Evolutionary conservation across 1,139 yeast genomes (phyloP).

Genomic region (Pneumocystis murina): DNA sequence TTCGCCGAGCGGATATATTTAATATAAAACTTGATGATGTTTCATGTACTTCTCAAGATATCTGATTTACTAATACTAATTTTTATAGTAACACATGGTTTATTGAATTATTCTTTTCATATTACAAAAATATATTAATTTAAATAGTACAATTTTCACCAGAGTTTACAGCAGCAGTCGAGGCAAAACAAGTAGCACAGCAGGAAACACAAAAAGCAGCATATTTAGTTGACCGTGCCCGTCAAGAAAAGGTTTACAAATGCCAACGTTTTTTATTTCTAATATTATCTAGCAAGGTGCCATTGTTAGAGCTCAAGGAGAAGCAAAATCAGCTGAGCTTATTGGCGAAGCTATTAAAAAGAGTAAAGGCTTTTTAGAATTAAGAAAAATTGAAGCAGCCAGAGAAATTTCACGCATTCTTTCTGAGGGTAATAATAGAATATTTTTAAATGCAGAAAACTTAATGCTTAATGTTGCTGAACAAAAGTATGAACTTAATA

Average conservation of each 20-base stretch:
- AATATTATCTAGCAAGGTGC: slow-evolving; percentile 43
- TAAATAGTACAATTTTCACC: slow-evolving; percentile 93
- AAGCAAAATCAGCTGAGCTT: slow-evolving; percentile 87
- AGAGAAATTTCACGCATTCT: slow-evolving; percentile 82
- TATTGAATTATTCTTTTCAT: not conserved
- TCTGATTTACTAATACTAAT: not conserved
- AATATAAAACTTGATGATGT: slow-evolving; percentile 85
- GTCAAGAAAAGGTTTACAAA: slow-evolving; percentile 69
- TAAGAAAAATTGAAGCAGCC: slow-evolving; percentile 93
- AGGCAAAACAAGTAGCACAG: slow-evolving; percentile 97
- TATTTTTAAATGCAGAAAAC: slow-evolving; percentile 81
- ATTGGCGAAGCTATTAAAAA: slow-evolving; percentile 32
- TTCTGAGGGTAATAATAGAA: slow-evolving; percentile 77
- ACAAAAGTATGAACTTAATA: not conserved
- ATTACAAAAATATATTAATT: not conserved
- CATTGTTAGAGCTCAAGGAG: slow-evolving; percentile 96
- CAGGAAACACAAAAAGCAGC: slow-evolving; percentile 99
- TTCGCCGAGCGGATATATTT: slow-evolving; percentile 83
- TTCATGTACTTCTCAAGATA: slow-evolving; percentile 28
- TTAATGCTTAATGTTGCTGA: slow-evolving; percentile 69
- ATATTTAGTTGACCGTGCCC: slow-evolving; percentile 87
- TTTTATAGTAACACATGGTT: slow-evolving; percentile 2
- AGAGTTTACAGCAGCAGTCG: slow-evolving; percentile 94
- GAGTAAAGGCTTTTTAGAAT: slow-evolving; percentile 64
- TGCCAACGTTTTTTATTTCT: slow-evolving; percentile 26